Evolutionary conservation across 176 grass and related monocot species (phyloP).

Genomic region (Zoysia pacifica): DNA sequence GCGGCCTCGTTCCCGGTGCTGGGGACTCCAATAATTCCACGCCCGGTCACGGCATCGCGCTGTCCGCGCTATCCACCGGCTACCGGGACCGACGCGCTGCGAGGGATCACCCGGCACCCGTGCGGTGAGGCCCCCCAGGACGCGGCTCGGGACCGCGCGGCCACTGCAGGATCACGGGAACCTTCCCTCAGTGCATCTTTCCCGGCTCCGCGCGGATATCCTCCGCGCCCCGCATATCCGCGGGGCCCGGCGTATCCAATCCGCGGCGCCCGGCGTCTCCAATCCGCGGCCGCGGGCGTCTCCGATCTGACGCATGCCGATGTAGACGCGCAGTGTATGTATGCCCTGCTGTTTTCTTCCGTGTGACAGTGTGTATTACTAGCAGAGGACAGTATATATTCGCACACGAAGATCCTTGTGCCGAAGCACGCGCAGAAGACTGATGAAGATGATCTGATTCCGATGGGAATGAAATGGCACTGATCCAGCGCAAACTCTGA

Average conservation of each 20-base stretch:
- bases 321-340: too few species aligned
- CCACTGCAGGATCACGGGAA: neutral
- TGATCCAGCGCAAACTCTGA: neutral
- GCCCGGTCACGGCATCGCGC: neutral
- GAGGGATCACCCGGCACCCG: neutral
- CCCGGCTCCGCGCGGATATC: neutral
- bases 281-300: neutral
- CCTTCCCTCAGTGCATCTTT: neutral
- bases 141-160: neutral
- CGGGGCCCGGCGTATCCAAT: neutral
- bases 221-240: conserved; percentile 25
- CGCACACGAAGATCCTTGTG: neutral
- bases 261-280: neutral
- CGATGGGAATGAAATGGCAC: neutral
- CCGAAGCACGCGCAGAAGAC: neutral
- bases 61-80: neutral
- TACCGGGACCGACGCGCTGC: neutral
- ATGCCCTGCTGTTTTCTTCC: neutral
- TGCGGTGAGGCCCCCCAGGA: neutral
- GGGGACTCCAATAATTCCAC: conserved; percentile 48
- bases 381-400: neutral
- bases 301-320: neutral
- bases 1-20: neutral
- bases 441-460: neutral
- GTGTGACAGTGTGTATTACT: neutral